Evolutionary conservation across 805 yeast genomes (phyloP), one percentile per base, ranked within the genome.

Genomic region (Zygotorulaspora florentina): DNA sequence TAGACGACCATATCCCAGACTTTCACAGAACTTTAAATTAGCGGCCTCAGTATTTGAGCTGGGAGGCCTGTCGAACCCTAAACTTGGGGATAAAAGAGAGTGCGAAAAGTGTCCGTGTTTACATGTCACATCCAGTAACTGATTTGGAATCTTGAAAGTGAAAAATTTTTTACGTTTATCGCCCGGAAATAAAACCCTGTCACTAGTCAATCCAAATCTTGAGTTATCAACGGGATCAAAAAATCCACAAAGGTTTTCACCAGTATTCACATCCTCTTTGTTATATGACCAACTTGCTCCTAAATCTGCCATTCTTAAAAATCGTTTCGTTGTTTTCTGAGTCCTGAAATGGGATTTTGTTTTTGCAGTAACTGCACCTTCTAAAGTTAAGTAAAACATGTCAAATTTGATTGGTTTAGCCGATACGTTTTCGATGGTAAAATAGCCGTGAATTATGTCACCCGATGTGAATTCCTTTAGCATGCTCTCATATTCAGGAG

Each of bases 351-450:
- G 41, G 4, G 40, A 35, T 8, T 39, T 38, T 35, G 61, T 61
- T 20, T 48, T 43, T 0, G 63, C 45, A 3, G 70, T 66, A 20
- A 66, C 57, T 13, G 59, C 63, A 1, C 85, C 85, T 55, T 80
- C 85, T 27, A 81, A 66, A 1, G 80, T 68, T 7, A 80, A 75
- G 43, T 77, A 70, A 50, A 79, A 73, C 79, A 78, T 77, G 49
- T 80, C 83, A 55, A 80, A 81, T 7, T 75, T 73, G n/a, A 80
- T 67, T 0, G 71, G 65, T 13, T 62, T 51, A 1, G 58, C 42
- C 1, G 76, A 61, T 6, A 54, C 64, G 54, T 79, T 80, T 42
- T 67, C 64, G 16, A 79, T 66, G 0, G 61, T 52, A 7, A 75
- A 64, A 47, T 70, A 74, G 1, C 87, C 87, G 49, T 74, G 69